These are phyloP conservation scores for Fusarium humuli DNA, from an alignment of 2,329 filamentous ascomycete species.

Conservation along the genomic window DNA sequence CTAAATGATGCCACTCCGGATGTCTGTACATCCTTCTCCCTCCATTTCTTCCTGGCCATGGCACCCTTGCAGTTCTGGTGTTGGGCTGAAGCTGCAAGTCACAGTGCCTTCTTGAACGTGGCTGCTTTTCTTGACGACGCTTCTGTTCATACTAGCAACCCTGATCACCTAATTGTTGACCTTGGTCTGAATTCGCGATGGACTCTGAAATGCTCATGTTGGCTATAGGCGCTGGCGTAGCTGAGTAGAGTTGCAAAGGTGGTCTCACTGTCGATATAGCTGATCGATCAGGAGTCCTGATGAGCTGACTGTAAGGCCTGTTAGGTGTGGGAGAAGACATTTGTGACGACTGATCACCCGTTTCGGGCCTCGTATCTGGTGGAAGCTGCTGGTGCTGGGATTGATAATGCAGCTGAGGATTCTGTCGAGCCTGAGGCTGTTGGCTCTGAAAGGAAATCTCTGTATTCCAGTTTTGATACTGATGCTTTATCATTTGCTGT, in stretches of 20 bases:
- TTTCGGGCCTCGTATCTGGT: constrained; percentile 9
- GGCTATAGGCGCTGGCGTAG: constrained; percentile 4
- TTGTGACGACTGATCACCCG: constrained; percentile 1
- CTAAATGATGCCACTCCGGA: background rate
- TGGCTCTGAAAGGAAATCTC: constrained; percentile 2
- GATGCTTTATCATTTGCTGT: constrained; percentile 18
- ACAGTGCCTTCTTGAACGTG: constrained; percentile 38
- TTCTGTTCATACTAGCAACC: constrained; percentile 45
- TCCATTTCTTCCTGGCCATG: constrained; percentile 36
- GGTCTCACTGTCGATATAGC: constrained; percentile 31
- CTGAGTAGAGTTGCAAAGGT: constrained; percentile 20
- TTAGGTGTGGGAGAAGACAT: constrained; percentile 3
- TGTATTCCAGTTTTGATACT: constrained; percentile 7
- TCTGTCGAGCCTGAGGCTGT: constrained; percentile 23
- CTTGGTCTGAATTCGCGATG: constrained; percentile 23
- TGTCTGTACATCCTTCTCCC: background rate
- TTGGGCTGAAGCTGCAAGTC: constrained; percentile 40
- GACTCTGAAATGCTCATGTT: constrained; percentile 6
- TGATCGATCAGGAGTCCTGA: constrained; percentile 14
- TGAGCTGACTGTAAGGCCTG: constrained; percentile 4
- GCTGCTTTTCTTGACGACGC: constrained; percentile 7
- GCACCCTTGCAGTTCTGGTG: constrained; percentile 42
- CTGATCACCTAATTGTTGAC: constrained; percentile 37
- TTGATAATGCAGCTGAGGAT: constrained; percentile 22
- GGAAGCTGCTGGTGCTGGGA: constrained; percentile 13